Percentiles rank a stretch among this genome's conserved stretches.
phyloP scores from a whole-genome alignment of 805 yeast species.

The Yarrowia porcina region DNA sequence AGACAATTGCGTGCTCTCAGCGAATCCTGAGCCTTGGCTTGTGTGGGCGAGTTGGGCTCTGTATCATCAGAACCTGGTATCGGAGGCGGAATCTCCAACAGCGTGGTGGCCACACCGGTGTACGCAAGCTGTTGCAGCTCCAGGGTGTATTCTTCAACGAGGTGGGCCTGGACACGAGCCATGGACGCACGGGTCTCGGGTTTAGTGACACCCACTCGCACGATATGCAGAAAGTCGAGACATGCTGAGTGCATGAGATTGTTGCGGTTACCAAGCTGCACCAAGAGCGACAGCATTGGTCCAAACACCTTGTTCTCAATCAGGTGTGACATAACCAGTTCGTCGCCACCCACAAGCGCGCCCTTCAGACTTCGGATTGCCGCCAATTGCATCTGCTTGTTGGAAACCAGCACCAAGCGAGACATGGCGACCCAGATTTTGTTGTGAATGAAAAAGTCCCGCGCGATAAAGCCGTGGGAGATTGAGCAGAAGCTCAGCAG shows the following conservation, averaged over 20 bases:
- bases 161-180: slow-evolving; percentile 2
- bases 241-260: slow-evolving; percentile 73
- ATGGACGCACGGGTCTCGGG: slow-evolving; percentile 20
- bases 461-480: slow-evolving; percentile 59
- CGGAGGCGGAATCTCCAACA: slow-evolving; percentile 6
- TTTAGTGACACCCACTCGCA: slow-evolving; percentile 10
- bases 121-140: slow-evolving; percentile 2
- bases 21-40: background rate
- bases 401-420: slow-evolving; percentile 46
- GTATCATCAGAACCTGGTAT: background rate
- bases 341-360: slow-evolving; percentile 57
- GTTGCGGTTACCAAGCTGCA: slow-evolving; percentile 48
- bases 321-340: slow-evolving; percentile 54
- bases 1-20: background rate
- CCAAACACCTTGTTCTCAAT: slow-evolving; percentile 53
- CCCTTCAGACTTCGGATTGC: slow-evolving; percentile 67
- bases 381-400: slow-evolving; percentile 58
- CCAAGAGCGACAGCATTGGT: slow-evolving; percentile 49
- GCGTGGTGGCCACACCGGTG: background rate
- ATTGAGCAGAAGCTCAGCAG: slow-evolving; percentile 62
- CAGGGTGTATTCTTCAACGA: background rate
- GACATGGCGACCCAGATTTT: slow-evolving; percentile 56
- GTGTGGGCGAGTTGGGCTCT: slow-evolving; percentile 7
- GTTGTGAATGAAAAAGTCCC: slow-evolving; percentile 61
- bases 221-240: slow-evolving; percentile 49